These are phyloP conservation scores for Tolypocladium amazonense DNA, from an alignment of 2,329 filamentous ascomycete species.

Conservation along the genomic window DNA sequence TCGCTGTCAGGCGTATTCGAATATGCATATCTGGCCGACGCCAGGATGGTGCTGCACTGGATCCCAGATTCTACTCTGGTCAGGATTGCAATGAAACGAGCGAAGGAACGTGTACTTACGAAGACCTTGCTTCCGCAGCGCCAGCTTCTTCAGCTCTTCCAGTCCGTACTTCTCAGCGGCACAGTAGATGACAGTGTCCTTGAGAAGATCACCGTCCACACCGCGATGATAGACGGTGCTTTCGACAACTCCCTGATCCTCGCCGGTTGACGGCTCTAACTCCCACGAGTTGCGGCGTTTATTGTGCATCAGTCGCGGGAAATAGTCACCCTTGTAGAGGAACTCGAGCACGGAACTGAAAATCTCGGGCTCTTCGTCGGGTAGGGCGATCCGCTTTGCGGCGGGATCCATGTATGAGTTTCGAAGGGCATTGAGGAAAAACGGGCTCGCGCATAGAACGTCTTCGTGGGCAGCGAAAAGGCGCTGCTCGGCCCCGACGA, in stretches of 20 bases:
- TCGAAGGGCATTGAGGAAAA: conserved; percentile 44
- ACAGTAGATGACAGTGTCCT: conserved; percentile 88
- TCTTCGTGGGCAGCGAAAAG: conserved; percentile 90
- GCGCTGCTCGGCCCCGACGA: conserved; percentile 70
- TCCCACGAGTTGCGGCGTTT: conserved; percentile 73
- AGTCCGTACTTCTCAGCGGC: conserved; percentile 76
- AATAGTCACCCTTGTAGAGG: conserved; percentile 91
- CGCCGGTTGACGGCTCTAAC: conserved; percentile 51
- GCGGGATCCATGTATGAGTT: conserved; percentile 22
- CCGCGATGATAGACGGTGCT: conserved; percentile 60
- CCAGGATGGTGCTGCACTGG: conserved; percentile 72
- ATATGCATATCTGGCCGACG: conserved; percentile 84
- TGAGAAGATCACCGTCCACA: conserved; percentile 59
- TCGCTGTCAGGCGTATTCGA: conserved; percentile 80
- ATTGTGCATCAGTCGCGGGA: conserved; percentile 71
- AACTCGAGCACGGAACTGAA: conserved; percentile 87
- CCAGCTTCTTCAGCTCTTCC: conserved; percentile 72
- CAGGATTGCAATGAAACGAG: neutral
- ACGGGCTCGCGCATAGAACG: conserved; percentile 66
- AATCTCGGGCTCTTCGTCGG: conserved; percentile 80
- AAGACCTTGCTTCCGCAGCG: conserved; percentile 81
- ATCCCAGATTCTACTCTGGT: conserved; percentile 55
- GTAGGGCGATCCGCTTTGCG: conserved; percentile 63
- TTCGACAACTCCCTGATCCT: conserved; percentile 37
- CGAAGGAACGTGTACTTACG: conserved; percentile 34